Evolutionary conservation across 164 flowering plant species (phyloP), one percentile per base, ranked within the genome.

Genomic region (Dillenia turbinata): DNA sequence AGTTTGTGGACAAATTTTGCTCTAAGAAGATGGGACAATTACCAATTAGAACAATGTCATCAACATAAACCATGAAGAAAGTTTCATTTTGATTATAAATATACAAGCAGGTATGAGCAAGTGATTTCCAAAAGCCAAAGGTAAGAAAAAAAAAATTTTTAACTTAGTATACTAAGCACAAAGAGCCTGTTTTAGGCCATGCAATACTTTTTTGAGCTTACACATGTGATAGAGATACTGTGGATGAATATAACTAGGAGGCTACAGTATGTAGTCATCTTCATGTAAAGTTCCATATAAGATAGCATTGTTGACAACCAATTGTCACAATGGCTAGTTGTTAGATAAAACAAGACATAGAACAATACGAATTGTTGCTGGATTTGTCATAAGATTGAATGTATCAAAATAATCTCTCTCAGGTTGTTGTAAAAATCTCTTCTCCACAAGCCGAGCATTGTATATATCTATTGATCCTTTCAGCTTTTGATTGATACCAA

Each of bases 371-470:
- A 61, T 48, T 0, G 70, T 61, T 1, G 64, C 46, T 2, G 66
- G 60, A 33, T 68, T 69, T 0, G 52, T 59, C 14, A 65, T 51
- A 9, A 59, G 69, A n/a, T 45, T 44, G 22, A 64, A 73, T 12
- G 70, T 69, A 1, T 73, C 73, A 10, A 5, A 0, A 19, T 49
- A 69, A 45, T 69, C 73, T 2, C 61, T 0, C 2, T 67, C 64
- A 9, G 22, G 58, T 0, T n/a, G 51, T 69, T 73, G 70, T 16
- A 51, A 9, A 46, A 24, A 65, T 14, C 73, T 70, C 46, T 73
- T 69, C 8, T 70, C 73, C 4, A 65, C 66, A 8, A 73, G 44
- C 2, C 64, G 44, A 8, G 63, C 73, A 44, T 73, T 69, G 47
- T 52, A 59, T 48, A 13, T 22, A 64, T 64, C 54, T 2, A 64